Evolutionary conservation across 1,139 yeast genomes (phyloP).

Genomic region (Candida albicans): DNA sequence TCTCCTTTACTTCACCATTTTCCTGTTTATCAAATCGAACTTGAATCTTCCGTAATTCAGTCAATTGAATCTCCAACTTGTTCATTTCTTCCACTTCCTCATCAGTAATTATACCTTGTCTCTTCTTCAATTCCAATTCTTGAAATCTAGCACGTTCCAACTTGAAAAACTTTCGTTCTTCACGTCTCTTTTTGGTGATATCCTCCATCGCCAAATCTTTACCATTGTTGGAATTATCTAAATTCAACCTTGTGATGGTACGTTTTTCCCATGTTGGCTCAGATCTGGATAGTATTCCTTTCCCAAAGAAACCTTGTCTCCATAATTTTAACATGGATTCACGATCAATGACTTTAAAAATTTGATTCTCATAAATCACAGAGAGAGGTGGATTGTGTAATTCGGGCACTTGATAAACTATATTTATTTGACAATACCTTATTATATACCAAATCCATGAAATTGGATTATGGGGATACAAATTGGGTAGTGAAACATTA

Average conservation of each 20-base stretch:
- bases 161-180: constrained; percentile 73
- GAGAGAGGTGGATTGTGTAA: constrained; percentile 18
- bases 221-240: constrained; percentile 30
- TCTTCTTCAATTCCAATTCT: constrained; percentile 31
- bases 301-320: constrained; percentile 91
- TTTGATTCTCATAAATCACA: constrained; percentile 31
- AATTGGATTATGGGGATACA: constrained; percentile 57
- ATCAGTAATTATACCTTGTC: constrained; percentile 23
- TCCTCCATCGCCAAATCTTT: constrained; percentile 62
- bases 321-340: constrained; percentile 63
- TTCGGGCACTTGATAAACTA: constrained; percentile 30
- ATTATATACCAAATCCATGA: constrained; percentile 54
- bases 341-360: constrained; percentile 47
- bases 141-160: constrained; percentile 45
- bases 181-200: constrained; percentile 69
- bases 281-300: constrained; percentile 83
- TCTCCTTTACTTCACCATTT: constrained; percentile 8
- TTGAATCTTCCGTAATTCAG: constrained; percentile 22
- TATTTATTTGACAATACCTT: constrained; percentile 27
- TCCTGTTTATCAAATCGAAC: constrained; percentile 12
- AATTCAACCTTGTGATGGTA: constrained; percentile 49
- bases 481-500: constrained; percentile 40
- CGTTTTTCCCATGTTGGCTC: constrained; percentile 89
- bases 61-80: constrained; percentile 22
- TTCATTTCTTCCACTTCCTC: constrained; percentile 31